Percentiles rank a stretch among this genome's conserved stretches.
Conservation (phyloP, 2,329 filamentous ascomycete genomes). For the Cladosporium sp. region DNA sequence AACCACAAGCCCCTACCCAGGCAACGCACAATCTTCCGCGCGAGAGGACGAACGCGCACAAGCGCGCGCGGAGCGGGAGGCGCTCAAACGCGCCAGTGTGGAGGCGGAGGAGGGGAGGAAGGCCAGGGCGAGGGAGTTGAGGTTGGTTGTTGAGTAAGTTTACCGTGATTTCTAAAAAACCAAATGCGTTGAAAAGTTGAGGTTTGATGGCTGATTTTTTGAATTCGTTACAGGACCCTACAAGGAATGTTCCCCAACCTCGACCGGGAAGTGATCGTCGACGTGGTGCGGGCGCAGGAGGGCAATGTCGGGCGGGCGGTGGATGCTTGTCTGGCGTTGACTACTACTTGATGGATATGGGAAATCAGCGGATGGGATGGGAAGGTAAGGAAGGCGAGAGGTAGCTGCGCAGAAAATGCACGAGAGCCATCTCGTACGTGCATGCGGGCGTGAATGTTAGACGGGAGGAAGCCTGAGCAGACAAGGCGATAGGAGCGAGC, state of each 20-base stretch:
- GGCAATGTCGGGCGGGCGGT: conserved; percentile 56
- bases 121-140: conserved; percentile 79
- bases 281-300: conserved; percentile 94
- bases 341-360: conserved; percentile 8
- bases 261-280: conserved; percentile 90
- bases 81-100: conserved; percentile 83
- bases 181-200: no score
- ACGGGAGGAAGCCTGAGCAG: no score
- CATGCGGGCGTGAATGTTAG: no score
- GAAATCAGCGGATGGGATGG: no score
- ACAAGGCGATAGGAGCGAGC: no score
- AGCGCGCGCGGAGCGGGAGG: conserved; percentile 77
- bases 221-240: conserved; percentile 71
- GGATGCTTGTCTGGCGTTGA: conserved; percentile 46
- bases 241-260: conserved; percentile 96
- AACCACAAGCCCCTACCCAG: background rate
- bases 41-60: conserved; percentile 26
- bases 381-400: no score
- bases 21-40: background rate
- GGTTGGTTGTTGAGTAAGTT: conserved; percentile 74
- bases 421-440: no score
- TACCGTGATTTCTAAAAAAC: no score
- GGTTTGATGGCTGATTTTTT: no score
- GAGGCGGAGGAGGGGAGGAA: conserved; percentile 83
- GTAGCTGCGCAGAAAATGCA: no score